A percentile compares a stretch with the other conserved stretches of the same genome.
Conservation (phyloP, 176 grass and related monocot genomes). For the Phoenix roebelenii region DNA sequence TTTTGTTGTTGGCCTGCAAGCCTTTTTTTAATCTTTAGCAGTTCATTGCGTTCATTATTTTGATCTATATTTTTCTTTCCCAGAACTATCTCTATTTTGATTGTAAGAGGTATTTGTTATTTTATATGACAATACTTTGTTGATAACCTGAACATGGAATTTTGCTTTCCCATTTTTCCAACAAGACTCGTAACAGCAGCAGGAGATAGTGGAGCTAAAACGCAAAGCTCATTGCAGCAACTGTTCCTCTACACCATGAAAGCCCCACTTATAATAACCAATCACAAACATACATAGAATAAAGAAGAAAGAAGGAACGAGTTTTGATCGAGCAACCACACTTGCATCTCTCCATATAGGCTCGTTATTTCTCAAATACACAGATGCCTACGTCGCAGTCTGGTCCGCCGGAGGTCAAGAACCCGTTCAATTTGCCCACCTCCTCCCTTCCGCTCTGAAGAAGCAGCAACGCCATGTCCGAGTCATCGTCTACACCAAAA, state of each 20-base stretch:
- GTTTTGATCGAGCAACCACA: constrained; percentile 18
- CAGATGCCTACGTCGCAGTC: constrained; percentile 16
- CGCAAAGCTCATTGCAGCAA: not conserved
- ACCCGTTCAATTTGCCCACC: constrained; percentile 24
- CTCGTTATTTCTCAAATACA: constrained; percentile 17
- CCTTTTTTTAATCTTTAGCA: no score
- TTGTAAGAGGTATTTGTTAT: no score
- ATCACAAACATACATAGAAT: constrained; percentile 19
- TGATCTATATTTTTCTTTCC: no score
- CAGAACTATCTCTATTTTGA: no score
- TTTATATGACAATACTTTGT: no score
- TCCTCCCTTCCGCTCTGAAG: constrained; percentile 24
- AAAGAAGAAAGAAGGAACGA: constrained; percentile 3
- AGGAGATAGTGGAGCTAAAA: not conserved
- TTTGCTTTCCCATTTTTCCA: not conserved
- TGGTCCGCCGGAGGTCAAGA: constrained; percentile 25
- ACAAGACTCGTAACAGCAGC: not conserved
- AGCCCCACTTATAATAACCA: not conserved
- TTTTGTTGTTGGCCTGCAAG: no score
- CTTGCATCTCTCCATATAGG: not conserved
- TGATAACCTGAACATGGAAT: no score
- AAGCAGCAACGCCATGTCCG: constrained; percentile 30
- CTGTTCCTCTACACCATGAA: constrained; percentile 13
- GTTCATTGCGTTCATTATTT: no score
- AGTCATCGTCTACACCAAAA: constrained; percentile 10